These are phyloP conservation scores for Schizothecium vesticola DNA, from an alignment of 495 filamentous ascomycete species.

Conservation along the genomic window DNA sequence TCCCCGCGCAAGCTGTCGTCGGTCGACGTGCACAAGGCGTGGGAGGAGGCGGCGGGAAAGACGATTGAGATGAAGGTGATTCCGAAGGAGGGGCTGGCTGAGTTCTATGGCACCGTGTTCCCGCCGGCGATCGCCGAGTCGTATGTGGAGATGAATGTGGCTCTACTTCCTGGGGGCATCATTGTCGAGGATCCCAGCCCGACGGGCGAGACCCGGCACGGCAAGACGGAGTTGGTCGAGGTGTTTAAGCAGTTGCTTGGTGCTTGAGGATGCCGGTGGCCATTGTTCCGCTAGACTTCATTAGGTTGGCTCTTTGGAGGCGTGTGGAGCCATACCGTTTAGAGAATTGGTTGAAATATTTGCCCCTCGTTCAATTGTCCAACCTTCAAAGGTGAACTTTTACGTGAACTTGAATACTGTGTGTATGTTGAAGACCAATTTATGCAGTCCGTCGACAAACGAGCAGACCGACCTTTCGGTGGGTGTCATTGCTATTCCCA, in stretches of 20 bases:
- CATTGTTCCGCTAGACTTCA: not conserved
- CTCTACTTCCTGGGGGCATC: slow-evolving; percentile 20
- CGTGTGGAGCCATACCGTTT: not conserved
- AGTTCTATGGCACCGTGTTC: slow-evolving; percentile 19
- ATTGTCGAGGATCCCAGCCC: slow-evolving; percentile 15
- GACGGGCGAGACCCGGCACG: slow-evolving; percentile 9
- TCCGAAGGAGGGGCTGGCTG: slow-evolving; percentile 14
- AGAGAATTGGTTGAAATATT: not conserved
- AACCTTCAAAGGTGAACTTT: too few relatives aligned
- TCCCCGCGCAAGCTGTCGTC: slow-evolving; percentile 14
- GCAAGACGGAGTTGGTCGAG: slow-evolving; percentile 13
- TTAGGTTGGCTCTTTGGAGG: not conserved
- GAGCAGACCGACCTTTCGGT: too few relatives aligned
- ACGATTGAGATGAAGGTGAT: slow-evolving; percentile 15
- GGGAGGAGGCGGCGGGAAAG: slow-evolving; percentile 16
- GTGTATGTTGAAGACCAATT: too few relatives aligned
- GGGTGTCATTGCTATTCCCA: not conserved
- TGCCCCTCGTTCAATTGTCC: too few relatives aligned
- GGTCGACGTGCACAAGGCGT: slow-evolving; percentile 18
- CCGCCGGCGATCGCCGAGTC: slow-evolving; percentile 11
- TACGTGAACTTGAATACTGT: too few relatives aligned
- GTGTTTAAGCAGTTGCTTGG: not conserved
- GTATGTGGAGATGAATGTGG: slow-evolving; percentile 18
- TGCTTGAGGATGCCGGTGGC: not conserved
- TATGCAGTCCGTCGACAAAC: too few relatives aligned